Percentiles rank a stretch among this genome's conserved stretches.
These are phyloP conservation scores for Alloascoidea africana DNA, from an alignment of 805 yeast species.

Conservation along the genomic window DNA sequence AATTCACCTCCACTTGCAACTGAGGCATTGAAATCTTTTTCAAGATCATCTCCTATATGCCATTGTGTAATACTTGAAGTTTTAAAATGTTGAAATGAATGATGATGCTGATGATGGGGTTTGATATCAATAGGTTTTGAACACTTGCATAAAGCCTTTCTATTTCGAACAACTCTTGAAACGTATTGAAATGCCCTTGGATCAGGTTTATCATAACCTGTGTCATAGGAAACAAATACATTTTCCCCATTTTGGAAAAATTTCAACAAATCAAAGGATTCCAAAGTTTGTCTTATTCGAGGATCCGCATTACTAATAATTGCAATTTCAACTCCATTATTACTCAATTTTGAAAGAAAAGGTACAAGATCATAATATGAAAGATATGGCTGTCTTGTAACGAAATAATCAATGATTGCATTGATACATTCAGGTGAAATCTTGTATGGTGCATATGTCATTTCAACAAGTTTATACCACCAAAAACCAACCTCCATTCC, in stretches of 20 bases:
- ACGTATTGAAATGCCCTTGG: background rate
- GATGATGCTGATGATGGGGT: too few species aligned
- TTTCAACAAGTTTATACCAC: slow-evolving; percentile 1
- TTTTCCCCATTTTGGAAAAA: too few species aligned
- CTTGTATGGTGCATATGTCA: background rate
- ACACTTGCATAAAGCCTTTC: too few species aligned
- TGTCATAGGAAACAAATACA: slow-evolving; percentile 1
- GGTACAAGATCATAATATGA: background rate
- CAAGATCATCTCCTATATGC: slow-evolving; percentile 1
- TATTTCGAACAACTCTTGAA: background rate
- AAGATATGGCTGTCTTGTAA: background rate
- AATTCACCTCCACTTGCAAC: background rate
- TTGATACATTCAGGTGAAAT: slow-evolving; percentile 1
- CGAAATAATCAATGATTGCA: background rate
- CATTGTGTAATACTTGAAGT: background rate
- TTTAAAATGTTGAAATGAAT: background rate
- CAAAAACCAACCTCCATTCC: background rate
- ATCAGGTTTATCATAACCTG: background rate
- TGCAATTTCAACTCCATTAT: background rate
- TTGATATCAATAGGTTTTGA: too few species aligned
- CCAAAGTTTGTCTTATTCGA: background rate
- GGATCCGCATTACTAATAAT: background rate
- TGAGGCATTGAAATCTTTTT: background rate
- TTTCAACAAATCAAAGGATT: background rate
- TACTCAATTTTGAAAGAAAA: background rate